A percentile compares a stretch with the other conserved stretches of the same genome.
phyloP scores from a whole-genome alignment of 768 basidiomycete species.

The Mycena rebaudengoi region DNA sequence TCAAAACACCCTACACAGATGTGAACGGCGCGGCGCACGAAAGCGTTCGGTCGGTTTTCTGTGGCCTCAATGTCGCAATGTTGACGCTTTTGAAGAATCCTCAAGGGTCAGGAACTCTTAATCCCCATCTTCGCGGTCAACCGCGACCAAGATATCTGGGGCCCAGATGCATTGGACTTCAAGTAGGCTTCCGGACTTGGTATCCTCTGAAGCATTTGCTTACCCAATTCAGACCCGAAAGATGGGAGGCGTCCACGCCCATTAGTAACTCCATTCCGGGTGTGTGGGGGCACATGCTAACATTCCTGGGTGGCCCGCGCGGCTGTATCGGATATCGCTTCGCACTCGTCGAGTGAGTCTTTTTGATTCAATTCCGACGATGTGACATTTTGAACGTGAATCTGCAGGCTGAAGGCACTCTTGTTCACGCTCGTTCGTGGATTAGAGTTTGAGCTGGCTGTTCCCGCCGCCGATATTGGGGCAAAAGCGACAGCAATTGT shows the following conservation, averaged over 20 bases:
- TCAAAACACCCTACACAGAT: constrained; percentile 43
- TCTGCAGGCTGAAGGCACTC: constrained; percentile 11
- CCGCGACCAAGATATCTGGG: constrained; percentile 49
- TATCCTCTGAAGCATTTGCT: not conserved
- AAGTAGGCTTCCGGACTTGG: constrained; percentile 32
- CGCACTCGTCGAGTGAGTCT: constrained; percentile 5
- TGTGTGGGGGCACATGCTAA: constrained; percentile 46
- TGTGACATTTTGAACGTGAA: not conserved
- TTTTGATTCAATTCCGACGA: too few relatives aligned
- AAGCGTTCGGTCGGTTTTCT: constrained; percentile 27
- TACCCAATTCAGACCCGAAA: constrained; percentile 49
- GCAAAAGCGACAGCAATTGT: not conserved
- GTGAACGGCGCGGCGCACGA: constrained; percentile 33
- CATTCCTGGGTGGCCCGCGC: constrained; percentile 54
- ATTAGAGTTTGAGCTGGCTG: constrained; percentile 20
- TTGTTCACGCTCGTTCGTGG: constrained; percentile 18
- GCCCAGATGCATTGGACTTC: constrained; percentile 53
- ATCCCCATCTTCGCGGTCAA: constrained; percentile 40
- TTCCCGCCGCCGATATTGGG: constrained; percentile 10
- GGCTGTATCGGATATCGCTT: constrained; percentile 48
- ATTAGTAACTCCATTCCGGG: constrained; percentile 44
- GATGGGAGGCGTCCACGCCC: constrained; percentile 46
- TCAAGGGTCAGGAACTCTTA: constrained; percentile 2
- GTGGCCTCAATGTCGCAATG: not conserved
- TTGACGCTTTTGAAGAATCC: not conserved